Evolutionary conservation across 441 rosid species (phyloP), one percentile per base, ranked within the genome.

Genomic region (Breynia disticha): DNA sequence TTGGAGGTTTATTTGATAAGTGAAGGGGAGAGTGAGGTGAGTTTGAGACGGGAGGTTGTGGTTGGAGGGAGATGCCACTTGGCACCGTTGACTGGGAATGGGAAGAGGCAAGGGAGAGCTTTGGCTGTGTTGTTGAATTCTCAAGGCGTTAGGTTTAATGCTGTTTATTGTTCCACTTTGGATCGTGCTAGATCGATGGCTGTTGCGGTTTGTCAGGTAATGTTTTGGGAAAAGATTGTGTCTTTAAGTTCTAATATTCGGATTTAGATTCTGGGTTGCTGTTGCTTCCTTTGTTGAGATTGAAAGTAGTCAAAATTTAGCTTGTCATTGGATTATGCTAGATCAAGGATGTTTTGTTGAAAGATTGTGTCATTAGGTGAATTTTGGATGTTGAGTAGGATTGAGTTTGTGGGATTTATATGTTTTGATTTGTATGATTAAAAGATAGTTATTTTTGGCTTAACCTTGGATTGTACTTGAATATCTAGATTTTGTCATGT

Each of bases 101-200:
- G 97, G 62, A 72, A 82, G 71, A 81, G 96, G 55, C 97, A 90
- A 67, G 95, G 91, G 7, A 83, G 97, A 68, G 97, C 97, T 39
- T 76, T 90, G 66, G 86, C 96, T 17, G 95, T 87, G 18, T 78
- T 84, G 73, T 71, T 90, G 42, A 87, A 79, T 57, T 84, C 97
- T 0, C 86, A 83, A 16, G 83, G 95, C 1, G 75, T 90, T 19
- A 69, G 85, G 55, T 90, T 90, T 64, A 67, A 54, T 50, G 79
- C 80, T 1, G 93, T 84, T 54, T 83, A 70, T 52, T 79, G 85
- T 11, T 87, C 96, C 11, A 91, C 97, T n/a, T 24, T 90, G 69
- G 89, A 76, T 72, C 88, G 97, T 19, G 86, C 96, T 17, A 77
- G 87, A 79, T 77, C 87, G 52, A 87, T 76, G 87, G 96, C 96